Conservation (phyloP, 208 protist species). For the Trypanosoma scelopori region DNA sequence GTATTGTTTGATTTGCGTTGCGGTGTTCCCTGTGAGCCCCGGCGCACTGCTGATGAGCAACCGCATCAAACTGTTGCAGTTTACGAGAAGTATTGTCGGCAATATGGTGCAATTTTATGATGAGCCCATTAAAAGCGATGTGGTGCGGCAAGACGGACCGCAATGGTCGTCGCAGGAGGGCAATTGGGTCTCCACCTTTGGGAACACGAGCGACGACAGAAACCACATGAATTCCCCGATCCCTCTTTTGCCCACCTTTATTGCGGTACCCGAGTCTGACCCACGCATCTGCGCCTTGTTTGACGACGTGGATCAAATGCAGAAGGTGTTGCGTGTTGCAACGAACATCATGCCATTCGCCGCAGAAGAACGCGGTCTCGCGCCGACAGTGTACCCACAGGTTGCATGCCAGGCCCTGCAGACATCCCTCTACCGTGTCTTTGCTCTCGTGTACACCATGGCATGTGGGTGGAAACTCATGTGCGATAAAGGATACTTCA, state of each 20-base stretch:
- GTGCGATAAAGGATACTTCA: slow-evolving; percentile 80
- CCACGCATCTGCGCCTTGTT: slow-evolving; percentile 4
- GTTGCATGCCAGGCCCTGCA: slow-evolving; percentile 61
- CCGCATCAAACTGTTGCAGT: slow-evolving; percentile 44
- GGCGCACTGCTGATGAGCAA: slow-evolving; percentile 53
- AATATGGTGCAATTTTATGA: slow-evolving; percentile 50
- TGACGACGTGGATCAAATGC: background rate
- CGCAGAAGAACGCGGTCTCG: slow-evolving; percentile 60
- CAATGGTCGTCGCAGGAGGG: background rate
- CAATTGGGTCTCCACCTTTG: background rate
- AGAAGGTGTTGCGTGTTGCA: slow-evolving; percentile 36
- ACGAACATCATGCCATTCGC: slow-evolving; percentile 63
- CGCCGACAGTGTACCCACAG: slow-evolving; percentile 56
- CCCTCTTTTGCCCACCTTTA: slow-evolving; percentile 1
- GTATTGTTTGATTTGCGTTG: slow-evolving; percentile 73
- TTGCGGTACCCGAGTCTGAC: slow-evolving; percentile 7
- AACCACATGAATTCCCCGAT: background rate
- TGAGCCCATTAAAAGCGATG: slow-evolving; percentile 39
- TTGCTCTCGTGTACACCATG: slow-evolving; percentile 71
- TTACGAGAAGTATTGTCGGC: slow-evolving; percentile 40
- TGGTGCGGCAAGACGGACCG: slow-evolving; percentile 3
- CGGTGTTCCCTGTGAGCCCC: slow-evolving; percentile 68
- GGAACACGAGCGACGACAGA: background rate
- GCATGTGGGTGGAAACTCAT: slow-evolving; percentile 75
- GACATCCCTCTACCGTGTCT: slow-evolving; percentile 65